These are phyloP conservation scores for Beta lomatogona DNA, from an alignment of 179 eudicot species.

Conservation along the genomic window DNA sequence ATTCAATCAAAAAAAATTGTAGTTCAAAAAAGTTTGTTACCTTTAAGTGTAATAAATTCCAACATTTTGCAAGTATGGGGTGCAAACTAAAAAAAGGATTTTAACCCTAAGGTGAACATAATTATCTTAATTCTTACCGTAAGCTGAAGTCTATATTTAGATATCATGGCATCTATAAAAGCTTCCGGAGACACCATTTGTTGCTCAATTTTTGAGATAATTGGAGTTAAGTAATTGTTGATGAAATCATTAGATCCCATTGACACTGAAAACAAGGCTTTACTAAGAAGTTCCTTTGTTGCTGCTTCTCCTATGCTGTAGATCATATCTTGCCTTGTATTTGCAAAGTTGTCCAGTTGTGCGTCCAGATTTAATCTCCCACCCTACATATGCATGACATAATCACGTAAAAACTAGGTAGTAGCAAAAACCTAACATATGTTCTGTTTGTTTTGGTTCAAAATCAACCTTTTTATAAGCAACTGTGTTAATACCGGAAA, in stretches of 20 bases:
- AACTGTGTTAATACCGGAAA: too few species aligned
- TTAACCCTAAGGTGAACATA: not conserved
- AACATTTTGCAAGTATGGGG: not conserved
- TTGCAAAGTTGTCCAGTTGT: constrained; percentile 82
- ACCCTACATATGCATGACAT: constrained; percentile 34
- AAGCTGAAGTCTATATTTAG: constrained; percentile 59
- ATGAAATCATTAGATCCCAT: constrained; percentile 92
- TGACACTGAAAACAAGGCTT: constrained; percentile 65
- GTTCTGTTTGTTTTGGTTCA: too few species aligned
- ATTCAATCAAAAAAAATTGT: too few species aligned
- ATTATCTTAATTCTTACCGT: constrained; percentile 41
- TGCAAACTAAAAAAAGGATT: not conserved
- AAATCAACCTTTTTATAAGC: too few species aligned
- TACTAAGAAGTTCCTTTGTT: constrained; percentile 44
- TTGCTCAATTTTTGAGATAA: constrained; percentile 47
- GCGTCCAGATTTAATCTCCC: constrained; percentile 80
- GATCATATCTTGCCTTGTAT: constrained; percentile 68
- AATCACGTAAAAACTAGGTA: not conserved
- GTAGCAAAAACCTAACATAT: too few species aligned
- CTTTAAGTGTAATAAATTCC: too few species aligned
- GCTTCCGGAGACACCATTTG: constrained; percentile 49
- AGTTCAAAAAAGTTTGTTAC: too few species aligned
- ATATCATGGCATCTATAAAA: constrained; percentile 55
- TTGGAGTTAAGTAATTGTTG: constrained; percentile 75
- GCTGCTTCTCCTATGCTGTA: constrained; percentile 53